phyloP scores from a whole-genome alignment of 2,329 filamentous ascomycete genomes.

The Aspergillus texensis region DNA sequence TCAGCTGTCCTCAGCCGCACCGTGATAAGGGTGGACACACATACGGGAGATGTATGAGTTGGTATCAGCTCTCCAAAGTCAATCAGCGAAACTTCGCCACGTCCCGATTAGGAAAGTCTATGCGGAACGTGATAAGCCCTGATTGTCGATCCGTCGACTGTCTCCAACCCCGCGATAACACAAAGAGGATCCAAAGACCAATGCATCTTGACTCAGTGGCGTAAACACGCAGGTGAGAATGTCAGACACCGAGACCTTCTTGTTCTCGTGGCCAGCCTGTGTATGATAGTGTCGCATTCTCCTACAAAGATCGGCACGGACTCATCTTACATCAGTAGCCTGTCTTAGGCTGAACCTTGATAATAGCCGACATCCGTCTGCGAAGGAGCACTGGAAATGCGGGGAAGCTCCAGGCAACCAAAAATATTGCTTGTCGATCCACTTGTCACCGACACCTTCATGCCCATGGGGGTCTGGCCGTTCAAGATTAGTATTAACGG shows the following conservation, averaged over 20 bases:
- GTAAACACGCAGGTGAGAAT: background rate
- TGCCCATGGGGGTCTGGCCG: background rate
- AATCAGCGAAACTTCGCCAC: background rate
- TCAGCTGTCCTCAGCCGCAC: background rate
- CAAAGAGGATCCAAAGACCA: background rate
- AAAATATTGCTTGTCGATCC: background rate
- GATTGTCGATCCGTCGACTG: conserved; percentile 7
- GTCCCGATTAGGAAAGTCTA: conserved; percentile 11
- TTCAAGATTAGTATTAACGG: background rate
- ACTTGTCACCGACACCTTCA: background rate
- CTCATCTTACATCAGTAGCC: background rate
- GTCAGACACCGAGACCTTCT: background rate
- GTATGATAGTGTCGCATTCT: background rate
- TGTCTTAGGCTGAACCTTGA: background rate
- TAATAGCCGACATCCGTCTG: background rate
- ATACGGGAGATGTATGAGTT: background rate
- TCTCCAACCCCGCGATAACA: background rate
- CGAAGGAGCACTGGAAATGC: background rate
- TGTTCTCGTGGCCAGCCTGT: background rate
- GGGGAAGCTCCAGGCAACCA: conserved; percentile 1
- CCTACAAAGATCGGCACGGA: background rate
- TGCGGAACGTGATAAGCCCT: conserved; percentile 7
- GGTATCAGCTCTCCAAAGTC: background rate
- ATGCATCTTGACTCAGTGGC: background rate
- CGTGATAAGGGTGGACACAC: background rate